Evolutionary conservation across 345 rosid genomes (phyloP), one percentile per base, ranked within the genome.

Genomic region (Cardiospermum halicacabum): DNA sequence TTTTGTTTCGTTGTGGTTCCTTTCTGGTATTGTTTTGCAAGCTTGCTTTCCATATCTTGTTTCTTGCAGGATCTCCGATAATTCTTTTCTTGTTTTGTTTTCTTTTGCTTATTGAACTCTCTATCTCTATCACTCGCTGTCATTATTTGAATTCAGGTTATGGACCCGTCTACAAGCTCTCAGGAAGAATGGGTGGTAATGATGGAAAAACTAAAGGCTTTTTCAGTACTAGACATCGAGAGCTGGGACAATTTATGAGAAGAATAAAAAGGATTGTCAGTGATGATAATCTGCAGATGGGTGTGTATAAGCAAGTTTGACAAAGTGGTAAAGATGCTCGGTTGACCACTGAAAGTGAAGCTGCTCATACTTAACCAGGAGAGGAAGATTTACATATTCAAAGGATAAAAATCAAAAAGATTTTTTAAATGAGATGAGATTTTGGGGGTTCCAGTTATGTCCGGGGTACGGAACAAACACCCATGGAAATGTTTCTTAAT

Each of bases 371-470:
- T n/a, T n/a, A 68, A 66, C 62, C 64, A 63, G 76, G 58, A 56
- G 85, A 74, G 79, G 69, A 54, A 70, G 68, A 49, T 62, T 60
- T 69, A 16, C 63, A 65, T 42, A 48, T 8, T 66, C 75, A 74
- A 68, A 36, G 56, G 66, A 78, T 25, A 70, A 37, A 31, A 64
- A 70, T 70, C 80, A 75, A 43, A 75, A 60, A 62, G 78, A 72
- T 78, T 84, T 91, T 62, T 70, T 81, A 47, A 84, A 85, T 69
- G 97, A 91, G 81, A 77, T 93, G 88, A 84, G 65, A 86, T 91
- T 84, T 93, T 95, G 37, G 99, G 99, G 68, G 91, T 87, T 80
- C 99, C 99, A 24, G 89, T 95, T 80, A 91, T 95, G 99, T 79
- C 89, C 64, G 93, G 91, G 58, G 79, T 95, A 61, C 94, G 89